These are phyloP conservation scores for Hymenoscyphus linearis DNA, from an alignment of 2,329 filamentous ascomycete genomes.

Conservation along the genomic window DNA sequence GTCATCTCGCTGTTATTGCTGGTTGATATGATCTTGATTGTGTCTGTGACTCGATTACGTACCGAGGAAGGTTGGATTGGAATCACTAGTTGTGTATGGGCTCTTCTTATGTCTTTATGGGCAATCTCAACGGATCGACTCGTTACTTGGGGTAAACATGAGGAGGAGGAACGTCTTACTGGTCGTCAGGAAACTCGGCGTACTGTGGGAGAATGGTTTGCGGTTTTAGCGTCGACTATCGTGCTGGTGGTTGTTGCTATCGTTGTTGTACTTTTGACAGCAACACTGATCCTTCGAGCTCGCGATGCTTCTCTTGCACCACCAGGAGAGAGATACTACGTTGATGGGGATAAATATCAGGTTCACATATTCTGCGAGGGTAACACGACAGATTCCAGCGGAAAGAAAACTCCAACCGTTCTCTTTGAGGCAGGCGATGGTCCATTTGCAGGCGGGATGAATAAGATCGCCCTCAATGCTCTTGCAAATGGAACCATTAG, in stretches of 20 bases:
- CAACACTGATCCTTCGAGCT: constrained; percentile 72
- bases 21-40: constrained; percentile 72
- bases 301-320: constrained; percentile 70
- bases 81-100: constrained; percentile 80
- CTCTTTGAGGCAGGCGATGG: constrained; percentile 79
- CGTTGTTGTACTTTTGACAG: constrained; percentile 69
- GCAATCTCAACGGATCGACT: constrained; percentile 72
- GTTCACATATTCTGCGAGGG: constrained; percentile 83
- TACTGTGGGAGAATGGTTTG: constrained; percentile 76
- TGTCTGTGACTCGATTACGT: constrained; percentile 68
- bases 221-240: constrained; percentile 69
- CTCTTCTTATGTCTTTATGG: constrained; percentile 72
- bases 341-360: constrained; percentile 79
- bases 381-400: constrained; percentile 54
- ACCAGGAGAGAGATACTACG: constrained; percentile 70
- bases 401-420: constrained; percentile 65
- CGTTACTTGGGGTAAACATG: constrained; percentile 85
- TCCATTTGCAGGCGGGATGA: constrained; percentile 72
- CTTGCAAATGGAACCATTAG: constrained; percentile 75
- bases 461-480: constrained; percentile 71
- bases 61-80: constrained; percentile 88
- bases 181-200: constrained; percentile 82
- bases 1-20: constrained; percentile 63
- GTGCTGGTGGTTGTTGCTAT: constrained; percentile 63
- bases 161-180: constrained; percentile 89